Percentiles rank a stretch among this genome's conserved stretches.
These are phyloP conservation scores for Saturnispora mendoncae DNA, from an alignment of 805 yeast genomes.

Conservation along the genomic window DNA sequence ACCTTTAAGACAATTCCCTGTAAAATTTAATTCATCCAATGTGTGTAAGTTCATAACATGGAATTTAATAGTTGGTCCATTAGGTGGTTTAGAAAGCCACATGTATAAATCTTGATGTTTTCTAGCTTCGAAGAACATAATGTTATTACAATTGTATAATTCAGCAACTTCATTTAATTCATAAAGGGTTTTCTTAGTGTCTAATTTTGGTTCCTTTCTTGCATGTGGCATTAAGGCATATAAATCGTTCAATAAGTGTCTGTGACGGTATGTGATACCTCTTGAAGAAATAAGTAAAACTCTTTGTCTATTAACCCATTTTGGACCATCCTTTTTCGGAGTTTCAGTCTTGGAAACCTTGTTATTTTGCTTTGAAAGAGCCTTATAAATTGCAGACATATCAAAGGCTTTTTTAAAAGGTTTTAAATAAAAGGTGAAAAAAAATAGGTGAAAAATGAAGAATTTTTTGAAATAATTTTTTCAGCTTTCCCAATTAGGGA, in stretches of 20 bases:
- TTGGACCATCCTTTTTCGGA: constrained; percentile 32
- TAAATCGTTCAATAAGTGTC: constrained; percentile 84
- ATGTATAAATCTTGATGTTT: constrained; percentile 91
- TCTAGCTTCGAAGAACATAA: constrained; percentile 89
- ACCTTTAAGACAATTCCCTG: constrained; percentile 93
- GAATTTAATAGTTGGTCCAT: constrained; percentile 94
- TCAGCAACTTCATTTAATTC: constrained; percentile 95
- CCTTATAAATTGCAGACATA: constrained; percentile 71
- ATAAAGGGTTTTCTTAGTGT: constrained; percentile 78
- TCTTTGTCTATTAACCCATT: constrained; percentile 77
- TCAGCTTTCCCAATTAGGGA: constrained; percentile 1
- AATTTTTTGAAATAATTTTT: not conserved
- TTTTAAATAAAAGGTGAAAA: constrained; percentile 2
- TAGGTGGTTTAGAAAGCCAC: constrained; percentile 95
- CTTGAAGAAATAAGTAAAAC: constrained; percentile 85
- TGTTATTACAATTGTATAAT: constrained; percentile 91
- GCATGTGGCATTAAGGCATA: constrained; percentile 81
- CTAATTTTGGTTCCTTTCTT: constrained; percentile 92
- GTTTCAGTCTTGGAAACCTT: constrained; percentile 27
- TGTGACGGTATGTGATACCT: constrained; percentile 91
- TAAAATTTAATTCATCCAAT: constrained; percentile 89
- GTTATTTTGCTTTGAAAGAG: constrained; percentile 30
- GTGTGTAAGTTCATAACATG: constrained; percentile 93
- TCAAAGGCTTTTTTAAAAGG: too few relatives aligned
- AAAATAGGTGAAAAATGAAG: constrained; percentile 1